These are phyloP conservation scores for Saccharomycopsis javanensis DNA, from an alignment of 805 yeast species.

Conservation along the genomic window DNA sequence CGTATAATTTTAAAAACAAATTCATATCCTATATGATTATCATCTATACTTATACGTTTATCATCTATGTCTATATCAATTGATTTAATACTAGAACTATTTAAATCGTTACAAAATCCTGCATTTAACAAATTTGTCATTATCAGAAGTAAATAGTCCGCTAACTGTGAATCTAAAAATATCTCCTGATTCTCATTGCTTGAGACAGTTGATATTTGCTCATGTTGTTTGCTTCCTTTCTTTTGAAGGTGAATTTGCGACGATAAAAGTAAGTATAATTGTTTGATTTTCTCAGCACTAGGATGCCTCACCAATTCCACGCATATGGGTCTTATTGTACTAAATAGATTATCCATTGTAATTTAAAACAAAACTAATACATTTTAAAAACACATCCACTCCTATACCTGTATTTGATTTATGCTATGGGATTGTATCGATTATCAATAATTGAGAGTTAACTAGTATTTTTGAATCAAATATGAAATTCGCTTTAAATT, in stretches of 20 bases:
- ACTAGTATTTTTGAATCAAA: not conserved
- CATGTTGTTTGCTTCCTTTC: not conserved
- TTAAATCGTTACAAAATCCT: not conserved
- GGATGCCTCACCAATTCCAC: not conserved
- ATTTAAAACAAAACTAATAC: not conserved
- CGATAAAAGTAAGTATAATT: not conserved
- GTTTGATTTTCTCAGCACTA: not conserved
- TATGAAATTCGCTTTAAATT: not conserved
- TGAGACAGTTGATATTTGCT: not conserved
- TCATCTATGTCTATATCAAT: not conserved
- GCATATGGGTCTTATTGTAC: not conserved
- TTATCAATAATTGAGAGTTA: not conserved
- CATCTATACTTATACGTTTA: not conserved
- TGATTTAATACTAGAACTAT: not conserved
- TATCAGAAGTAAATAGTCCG: not conserved
- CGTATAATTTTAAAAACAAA: constrained; percentile 4
- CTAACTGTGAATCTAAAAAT: not conserved
- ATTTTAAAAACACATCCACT: no score
- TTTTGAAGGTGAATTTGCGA: not conserved
- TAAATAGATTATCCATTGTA: not conserved
- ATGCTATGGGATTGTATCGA: not conserved
- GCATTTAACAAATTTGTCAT: not conserved
- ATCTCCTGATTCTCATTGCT: not conserved
- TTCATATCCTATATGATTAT: constrained; percentile 5
- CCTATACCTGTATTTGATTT: no score